phyloP scores from a whole-genome alignment of 345 rosid species.

The Laguncularia racemosa region DNA sequence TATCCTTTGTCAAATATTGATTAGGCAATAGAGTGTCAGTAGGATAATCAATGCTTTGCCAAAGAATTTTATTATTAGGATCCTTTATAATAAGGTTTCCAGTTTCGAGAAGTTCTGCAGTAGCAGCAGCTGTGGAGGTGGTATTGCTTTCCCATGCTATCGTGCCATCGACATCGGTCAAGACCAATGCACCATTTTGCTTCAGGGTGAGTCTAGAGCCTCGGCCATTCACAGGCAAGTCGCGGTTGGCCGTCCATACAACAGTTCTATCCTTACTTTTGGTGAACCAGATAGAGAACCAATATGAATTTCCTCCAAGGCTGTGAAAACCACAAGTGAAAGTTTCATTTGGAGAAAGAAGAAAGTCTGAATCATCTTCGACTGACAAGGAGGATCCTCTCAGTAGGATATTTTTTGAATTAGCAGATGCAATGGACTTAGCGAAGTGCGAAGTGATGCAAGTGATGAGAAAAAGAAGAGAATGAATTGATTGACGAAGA shows the following conservation, averaged over 20 bases:
- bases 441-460: too few relatives aligned
- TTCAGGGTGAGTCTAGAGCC: constrained; percentile 30
- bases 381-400: constrained; percentile 25
- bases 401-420: background rate
- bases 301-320: constrained; percentile 30
- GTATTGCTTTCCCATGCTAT: constrained; percentile 26
- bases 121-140: constrained; percentile 6
- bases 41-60: constrained; percentile 45
- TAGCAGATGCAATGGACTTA: too few relatives aligned
- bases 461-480: background rate
- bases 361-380: constrained; percentile 15
- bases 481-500: too few relatives aligned
- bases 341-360: constrained; percentile 22
- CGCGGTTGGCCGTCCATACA: constrained; percentile 42
- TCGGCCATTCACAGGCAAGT: constrained; percentile 30
- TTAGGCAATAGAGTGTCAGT: constrained; percentile 37
- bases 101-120: constrained; percentile 30
- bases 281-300: constrained; percentile 39
- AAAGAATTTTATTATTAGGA: constrained; percentile 12
- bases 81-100: constrained; percentile 34
- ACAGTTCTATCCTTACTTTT: constrained; percentile 19
- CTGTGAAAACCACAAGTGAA: constrained; percentile 39
- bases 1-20: constrained; percentile 23
- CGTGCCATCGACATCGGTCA: constrained; percentile 28
- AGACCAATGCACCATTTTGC: constrained; percentile 20